phyloP scores from a whole-genome alignment of 371 early-diverging fungal genomes.

The Actinomucor elegans region DNA sequence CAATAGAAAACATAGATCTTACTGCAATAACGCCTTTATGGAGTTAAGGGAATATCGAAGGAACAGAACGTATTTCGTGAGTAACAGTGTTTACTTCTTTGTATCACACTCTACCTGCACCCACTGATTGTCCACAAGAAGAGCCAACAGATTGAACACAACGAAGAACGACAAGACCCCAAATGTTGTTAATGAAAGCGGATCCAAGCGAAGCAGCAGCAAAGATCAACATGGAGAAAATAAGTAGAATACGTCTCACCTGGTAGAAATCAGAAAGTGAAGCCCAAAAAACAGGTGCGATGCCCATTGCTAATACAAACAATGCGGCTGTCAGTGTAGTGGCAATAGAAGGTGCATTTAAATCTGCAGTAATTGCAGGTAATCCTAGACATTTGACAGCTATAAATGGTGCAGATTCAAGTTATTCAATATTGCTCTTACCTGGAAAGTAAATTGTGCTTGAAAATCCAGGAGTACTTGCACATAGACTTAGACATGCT shows the following conservation, averaged over 20 bases:
- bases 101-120: conserved; percentile 59
- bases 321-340: conserved; percentile 58
- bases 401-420: background rate
- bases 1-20: background rate
- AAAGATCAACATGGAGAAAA: conserved; percentile 60
- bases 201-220: conserved; percentile 66
- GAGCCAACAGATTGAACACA: conserved; percentile 72
- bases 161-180: conserved; percentile 63
- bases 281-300: conserved; percentile 67
- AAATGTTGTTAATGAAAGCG: conserved; percentile 58
- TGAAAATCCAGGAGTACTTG: conserved; percentile 22
- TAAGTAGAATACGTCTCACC: conserved; percentile 58
- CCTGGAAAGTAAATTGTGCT: conserved; percentile 35
- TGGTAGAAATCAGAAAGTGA: conserved; percentile 63
- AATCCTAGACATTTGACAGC: conserved; percentile 25
- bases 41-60: no score
- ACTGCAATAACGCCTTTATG: conserved; percentile 11
- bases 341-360: conserved; percentile 46
- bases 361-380: conserved; percentile 44
- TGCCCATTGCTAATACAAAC: conserved; percentile 58
- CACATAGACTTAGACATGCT: conserved; percentile 5
- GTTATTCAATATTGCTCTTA: background rate
- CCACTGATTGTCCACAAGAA: conserved; percentile 64
- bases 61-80: conserved; percentile 6
- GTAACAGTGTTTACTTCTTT: no score